Conservation (phyloP, 371 early-diverging fungal genomes). For the Vairimorpha necatrix region DNA sequence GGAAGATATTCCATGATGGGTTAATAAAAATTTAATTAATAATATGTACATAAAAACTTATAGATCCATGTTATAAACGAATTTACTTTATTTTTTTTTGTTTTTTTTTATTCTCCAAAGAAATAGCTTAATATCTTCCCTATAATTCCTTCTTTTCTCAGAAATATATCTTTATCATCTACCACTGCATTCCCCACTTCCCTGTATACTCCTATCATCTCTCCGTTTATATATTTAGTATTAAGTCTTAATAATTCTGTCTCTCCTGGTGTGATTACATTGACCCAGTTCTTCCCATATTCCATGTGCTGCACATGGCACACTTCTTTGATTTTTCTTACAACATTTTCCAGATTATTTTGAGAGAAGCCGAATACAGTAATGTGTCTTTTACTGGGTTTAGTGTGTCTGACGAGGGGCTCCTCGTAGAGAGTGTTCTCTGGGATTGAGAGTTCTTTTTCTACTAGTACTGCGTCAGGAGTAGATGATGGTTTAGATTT, state of each 20-base stretch:
- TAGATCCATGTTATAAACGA: too few relatives aligned
- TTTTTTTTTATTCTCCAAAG: constrained; percentile 59
- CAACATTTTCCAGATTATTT: constrained; percentile 50
- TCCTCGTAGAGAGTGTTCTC: constrained; percentile 47
- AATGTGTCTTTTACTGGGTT: constrained; percentile 19
- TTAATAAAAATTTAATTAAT: too few relatives aligned
- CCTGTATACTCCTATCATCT: constrained; percentile 62
- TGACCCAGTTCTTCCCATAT: constrained; percentile 63
- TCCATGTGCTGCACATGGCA: constrained; percentile 53
- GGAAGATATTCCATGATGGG: constrained; percentile 47
- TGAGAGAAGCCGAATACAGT: constrained; percentile 60
- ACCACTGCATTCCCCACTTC: constrained; percentile 31
- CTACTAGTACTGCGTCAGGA: background rate
- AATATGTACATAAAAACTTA: too few relatives aligned
- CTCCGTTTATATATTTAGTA: constrained; percentile 52
- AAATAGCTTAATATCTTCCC: constrained; percentile 55
- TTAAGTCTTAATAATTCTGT: constrained; percentile 43
- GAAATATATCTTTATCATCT: constrained; percentile 47
- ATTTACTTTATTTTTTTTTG: too few relatives aligned
- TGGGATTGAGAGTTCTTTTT: constrained; percentile 28
- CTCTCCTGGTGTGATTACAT: constrained; percentile 52
- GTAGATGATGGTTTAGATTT: background rate
- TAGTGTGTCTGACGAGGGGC: constrained; percentile 5
- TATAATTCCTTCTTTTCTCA: constrained; percentile 57
- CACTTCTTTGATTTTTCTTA: constrained; percentile 43